Conservation (phyloP, 108 stramenopile genomes). For the Cyclotella sp. region DNA sequence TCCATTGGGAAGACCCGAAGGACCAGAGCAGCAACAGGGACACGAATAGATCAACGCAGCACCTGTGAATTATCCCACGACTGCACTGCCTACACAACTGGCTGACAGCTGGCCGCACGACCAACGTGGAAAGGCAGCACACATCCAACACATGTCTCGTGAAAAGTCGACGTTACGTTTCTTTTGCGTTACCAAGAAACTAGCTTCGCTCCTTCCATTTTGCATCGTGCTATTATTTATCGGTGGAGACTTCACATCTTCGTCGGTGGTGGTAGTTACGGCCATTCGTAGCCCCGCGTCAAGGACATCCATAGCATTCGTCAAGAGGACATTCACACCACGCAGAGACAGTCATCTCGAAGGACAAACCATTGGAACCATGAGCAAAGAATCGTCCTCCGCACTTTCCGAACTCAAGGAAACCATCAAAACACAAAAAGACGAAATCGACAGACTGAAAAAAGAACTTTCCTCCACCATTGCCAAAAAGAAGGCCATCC, state of each 20-base stretch:
- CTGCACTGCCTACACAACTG: neutral
- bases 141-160: slow-evolving; percentile 5
- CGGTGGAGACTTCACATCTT: neutral
- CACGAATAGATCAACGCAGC: no score
- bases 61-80: neutral
- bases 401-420: slow-evolving; percentile 83
- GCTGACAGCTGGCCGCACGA: neutral
- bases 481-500: slow-evolving; percentile 16
- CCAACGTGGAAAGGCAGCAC: slow-evolving; percentile 13
- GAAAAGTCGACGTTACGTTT: neutral
- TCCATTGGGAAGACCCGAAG: no score
- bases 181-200: neutral
- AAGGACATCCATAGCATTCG: slow-evolving; percentile 15
- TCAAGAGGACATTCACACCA: slow-evolving; percentile 7
- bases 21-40: no score
- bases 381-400: slow-evolving; percentile 37
- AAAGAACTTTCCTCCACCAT: slow-evolving; percentile 37
- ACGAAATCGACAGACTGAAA: slow-evolving; percentile 74
- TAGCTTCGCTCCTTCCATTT: neutral
- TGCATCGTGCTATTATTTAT: slow-evolving; percentile 4
- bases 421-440: slow-evolving; percentile 68
- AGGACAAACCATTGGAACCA: slow-evolving; percentile 1
- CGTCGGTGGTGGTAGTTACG: neutral
- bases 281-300: slow-evolving; percentile 13
- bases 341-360: neutral